Base-by-base conservation (phyloP, 352 stramenopile species). In the Pythium sp. region DNA sequence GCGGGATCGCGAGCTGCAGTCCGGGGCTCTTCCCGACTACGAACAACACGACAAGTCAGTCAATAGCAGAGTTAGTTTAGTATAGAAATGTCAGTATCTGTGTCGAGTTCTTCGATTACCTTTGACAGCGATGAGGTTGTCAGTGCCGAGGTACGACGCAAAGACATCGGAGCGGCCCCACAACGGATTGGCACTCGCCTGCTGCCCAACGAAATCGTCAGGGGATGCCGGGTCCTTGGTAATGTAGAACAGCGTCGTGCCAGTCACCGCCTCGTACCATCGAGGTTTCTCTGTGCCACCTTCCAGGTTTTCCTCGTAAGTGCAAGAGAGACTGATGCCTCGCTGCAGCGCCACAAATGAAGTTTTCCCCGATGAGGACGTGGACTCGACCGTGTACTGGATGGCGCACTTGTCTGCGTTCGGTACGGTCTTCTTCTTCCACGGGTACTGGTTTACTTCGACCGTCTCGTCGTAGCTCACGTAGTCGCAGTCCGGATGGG, bases 401-500 rank as follows among this genome's bases (percentile, higher is more conserved):
- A 95, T 79, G 22, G 86, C 49, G 67, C 92, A 98, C n/a, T 76
- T 77, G 68, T 98, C 92, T 15, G 87, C 89, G 38, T 91, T 81
- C 2, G 90, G 88, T 2, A 74, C 75, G 12, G 92, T 81, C 47
- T 96, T 87, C 60, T 94, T 94, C 28, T 89, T 83, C 85, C 89
- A 97, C 26, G 82, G 84, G 66, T 97, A 98, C 64, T 98, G 90
- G 61, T 96, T 94, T 38, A 98, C 95, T 60, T 95, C 80, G 2
- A 96, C 74, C 0, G 94, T 98, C 58, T 97, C 64, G 11, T 98
- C 83, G 58, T 96, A 95, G 49, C 58, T 73, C 18, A 98, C 84
- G 47, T 81, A 78, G 11, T 80, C 81, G 77, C 97, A 99, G 68
- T 97, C 92, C 32, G 95, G 96, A 72, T 99, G 93, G 22, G 91